A percentile compares a stretch with the other conserved stretches of the same genome.
These are phyloP conservation scores for Raffaelea ambrosiae DNA, from an alignment of 2,329 filamentous ascomycete genomes.

Conservation along the genomic window DNA sequence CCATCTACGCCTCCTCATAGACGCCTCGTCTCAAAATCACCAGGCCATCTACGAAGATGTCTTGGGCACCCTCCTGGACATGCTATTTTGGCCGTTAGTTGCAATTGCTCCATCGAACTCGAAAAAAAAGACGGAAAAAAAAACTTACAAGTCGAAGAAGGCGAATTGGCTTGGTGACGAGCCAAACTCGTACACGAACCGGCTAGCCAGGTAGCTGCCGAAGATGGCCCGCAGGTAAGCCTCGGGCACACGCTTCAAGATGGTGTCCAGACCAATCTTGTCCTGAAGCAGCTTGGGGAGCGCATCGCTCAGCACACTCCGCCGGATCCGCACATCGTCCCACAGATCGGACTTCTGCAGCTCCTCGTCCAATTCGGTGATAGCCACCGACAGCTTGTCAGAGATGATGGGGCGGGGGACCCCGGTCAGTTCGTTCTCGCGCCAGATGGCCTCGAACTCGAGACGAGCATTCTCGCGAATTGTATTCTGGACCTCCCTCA, in stretches of 20 bases:
- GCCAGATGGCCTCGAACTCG: constrained; percentile 98
- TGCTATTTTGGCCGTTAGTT: constrained; percentile 31
- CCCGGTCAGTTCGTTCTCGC: constrained; percentile 78
- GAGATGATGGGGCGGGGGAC: constrained; percentile 77
- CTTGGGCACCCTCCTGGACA: constrained; percentile 56
- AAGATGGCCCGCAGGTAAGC: constrained; percentile 92
- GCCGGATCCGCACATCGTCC: constrained; percentile 70
- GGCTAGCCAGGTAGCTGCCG: constrained; percentile 86
- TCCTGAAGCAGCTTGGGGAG: constrained; percentile 75
- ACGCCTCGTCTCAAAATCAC: background rate
- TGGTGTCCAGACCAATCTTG: constrained; percentile 84
- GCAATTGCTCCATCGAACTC: background rate
- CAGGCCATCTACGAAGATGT: background rate
- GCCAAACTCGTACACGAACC: constrained; percentile 94
- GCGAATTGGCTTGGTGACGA: constrained; percentile 91
- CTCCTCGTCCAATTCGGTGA: constrained; percentile 95
- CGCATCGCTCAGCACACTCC: constrained; percentile 73
- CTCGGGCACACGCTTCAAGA: constrained; percentile 80
- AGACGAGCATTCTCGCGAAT: constrained; percentile 87
- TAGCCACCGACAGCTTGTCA: constrained; percentile 82
- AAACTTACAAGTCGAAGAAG: constrained; percentile 92
- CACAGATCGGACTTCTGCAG: constrained; percentile 88
- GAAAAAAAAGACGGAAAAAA: constrained; percentile 18
- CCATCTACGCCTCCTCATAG: background rate
- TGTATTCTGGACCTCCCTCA: constrained; percentile 80